These are phyloP conservation scores for Clitopilus passeckerianus DNA, from an alignment of 768 basidiomycete species.

Conservation along the genomic window DNA sequence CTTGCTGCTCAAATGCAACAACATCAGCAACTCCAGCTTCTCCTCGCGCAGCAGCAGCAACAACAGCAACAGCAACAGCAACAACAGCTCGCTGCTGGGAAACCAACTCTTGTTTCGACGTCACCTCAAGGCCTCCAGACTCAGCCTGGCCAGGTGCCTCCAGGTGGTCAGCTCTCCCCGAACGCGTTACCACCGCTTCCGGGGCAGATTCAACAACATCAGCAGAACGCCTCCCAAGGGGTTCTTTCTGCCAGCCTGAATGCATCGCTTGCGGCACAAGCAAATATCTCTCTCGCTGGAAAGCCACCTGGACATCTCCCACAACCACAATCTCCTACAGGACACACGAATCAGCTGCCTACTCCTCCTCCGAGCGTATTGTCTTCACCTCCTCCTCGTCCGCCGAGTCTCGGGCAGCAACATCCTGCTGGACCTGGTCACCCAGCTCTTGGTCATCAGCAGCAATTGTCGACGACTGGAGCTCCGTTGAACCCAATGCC, in stretches of 20 bases:
- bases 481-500: constrained; percentile 6
- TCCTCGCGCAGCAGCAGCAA: constrained; percentile 11
- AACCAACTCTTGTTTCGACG: constrained; percentile 5
- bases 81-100: constrained; percentile 2
- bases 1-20: not conserved
- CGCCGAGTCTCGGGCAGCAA: not conserved
- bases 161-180: not conserved
- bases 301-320: not conserved
- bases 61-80: constrained; percentile 1
- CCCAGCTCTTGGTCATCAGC: not conserved
- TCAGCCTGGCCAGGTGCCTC: not conserved
- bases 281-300: not conserved
- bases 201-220: not conserved
- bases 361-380: not conserved
- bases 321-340: not conserved
- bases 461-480: not conserved
- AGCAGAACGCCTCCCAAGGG: constrained; percentile 1
- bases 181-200: not conserved
- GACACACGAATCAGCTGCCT: not conserved
- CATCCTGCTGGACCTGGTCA: not conserved
- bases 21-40: not conserved
- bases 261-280: not conserved
- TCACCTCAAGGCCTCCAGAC: constrained; percentile 3
- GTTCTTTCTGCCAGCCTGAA: not conserved
- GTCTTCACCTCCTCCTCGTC: not conserved